Conservation (phyloP, 257 asterid genomes). For the Agastache rugosa region DNA sequence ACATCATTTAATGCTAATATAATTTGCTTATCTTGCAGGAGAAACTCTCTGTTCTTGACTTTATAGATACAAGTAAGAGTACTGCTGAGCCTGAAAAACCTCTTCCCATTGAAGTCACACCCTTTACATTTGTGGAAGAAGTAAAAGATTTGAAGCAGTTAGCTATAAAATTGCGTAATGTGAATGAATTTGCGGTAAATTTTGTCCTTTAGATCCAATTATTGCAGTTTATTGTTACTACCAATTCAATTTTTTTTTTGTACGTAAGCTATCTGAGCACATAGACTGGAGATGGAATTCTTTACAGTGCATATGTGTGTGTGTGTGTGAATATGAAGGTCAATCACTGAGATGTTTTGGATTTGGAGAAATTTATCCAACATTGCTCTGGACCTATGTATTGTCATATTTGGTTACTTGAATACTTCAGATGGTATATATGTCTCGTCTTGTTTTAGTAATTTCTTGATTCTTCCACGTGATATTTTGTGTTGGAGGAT, state of each 20-base stretch:
- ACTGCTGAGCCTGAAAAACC: constrained; percentile 62
- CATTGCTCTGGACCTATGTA: too few species aligned
- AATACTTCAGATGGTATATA: neutral
- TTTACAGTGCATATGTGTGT: neutral
- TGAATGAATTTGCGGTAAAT: constrained; percentile 92
- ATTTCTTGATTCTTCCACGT: neutral
- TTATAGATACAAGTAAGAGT: constrained; percentile 60
- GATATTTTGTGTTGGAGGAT: neutral
- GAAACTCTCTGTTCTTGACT: constrained; percentile 64
- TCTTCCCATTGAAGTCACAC: constrained; percentile 74
- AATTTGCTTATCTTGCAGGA: constrained; percentile 58
- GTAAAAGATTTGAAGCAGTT: constrained; percentile 90
- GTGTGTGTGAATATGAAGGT: neutral
- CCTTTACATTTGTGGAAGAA: constrained; percentile 76
- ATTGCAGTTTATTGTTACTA: constrained; percentile 13
- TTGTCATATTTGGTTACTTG: neutral
- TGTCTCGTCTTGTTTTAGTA: neutral
- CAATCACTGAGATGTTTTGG: neutral
- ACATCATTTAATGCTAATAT: constrained; percentile 8
- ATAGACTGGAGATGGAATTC: neutral
- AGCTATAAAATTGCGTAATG: constrained; percentile 68
- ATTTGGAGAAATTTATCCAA: neutral
- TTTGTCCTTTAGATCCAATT: constrained; percentile 12
- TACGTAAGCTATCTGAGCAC: neutral
- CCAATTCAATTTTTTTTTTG: constrained; percentile 7